Conservation (phyloP, 306 rosid genomes). For the Pyrus bretschneideri region DNA sequence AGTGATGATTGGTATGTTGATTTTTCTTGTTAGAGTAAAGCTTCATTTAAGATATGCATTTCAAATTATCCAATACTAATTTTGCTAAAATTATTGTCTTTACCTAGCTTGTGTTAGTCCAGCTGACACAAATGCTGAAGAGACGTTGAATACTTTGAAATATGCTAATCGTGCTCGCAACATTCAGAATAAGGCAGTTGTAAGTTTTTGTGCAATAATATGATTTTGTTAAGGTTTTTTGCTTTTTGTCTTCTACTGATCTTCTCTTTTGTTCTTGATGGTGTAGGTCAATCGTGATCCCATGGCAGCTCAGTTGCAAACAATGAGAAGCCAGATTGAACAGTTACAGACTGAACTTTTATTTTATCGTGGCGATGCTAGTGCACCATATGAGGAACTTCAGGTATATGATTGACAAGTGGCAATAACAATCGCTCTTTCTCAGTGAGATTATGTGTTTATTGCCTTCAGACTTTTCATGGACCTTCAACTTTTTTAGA, state of each 20-base stretch:
- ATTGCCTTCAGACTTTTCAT: constrained; percentile 10
- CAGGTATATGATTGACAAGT: constrained; percentile 43
- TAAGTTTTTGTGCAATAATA: constrained; percentile 31
- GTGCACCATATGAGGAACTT: constrained; percentile 74
- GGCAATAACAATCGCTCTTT: constrained; percentile 7
- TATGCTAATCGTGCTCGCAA: constrained; percentile 98
- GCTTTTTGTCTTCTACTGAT: constrained; percentile 1
- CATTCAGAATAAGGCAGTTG: constrained; percentile 93
- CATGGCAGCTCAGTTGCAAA: constrained; percentile 65
- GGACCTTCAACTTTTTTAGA: constrained; percentile 33
- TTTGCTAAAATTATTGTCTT: constrained; percentile 5
- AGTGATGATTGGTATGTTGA: constrained; percentile 80
- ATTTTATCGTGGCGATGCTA: constrained; percentile 60
- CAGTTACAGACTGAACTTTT: constrained; percentile 84
- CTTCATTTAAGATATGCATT: background rate
- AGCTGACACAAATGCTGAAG: constrained; percentile 97
- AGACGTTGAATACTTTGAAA: constrained; percentile 90
- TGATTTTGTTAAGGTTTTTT: constrained; percentile 12
- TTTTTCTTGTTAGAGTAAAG: background rate
- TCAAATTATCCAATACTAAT: background rate
- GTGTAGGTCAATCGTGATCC: constrained; percentile 88
- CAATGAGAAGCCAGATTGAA: constrained; percentile 83
- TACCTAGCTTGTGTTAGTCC: constrained; percentile 93
- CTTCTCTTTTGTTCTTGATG: constrained; percentile 6
- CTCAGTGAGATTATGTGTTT: background rate